Percentiles rank a stretch among this genome's conserved stretches.
These are phyloP conservation scores for Dendrobium huoshanense DNA, from an alignment of 106 monocot species.

Conservation along the genomic window DNA sequence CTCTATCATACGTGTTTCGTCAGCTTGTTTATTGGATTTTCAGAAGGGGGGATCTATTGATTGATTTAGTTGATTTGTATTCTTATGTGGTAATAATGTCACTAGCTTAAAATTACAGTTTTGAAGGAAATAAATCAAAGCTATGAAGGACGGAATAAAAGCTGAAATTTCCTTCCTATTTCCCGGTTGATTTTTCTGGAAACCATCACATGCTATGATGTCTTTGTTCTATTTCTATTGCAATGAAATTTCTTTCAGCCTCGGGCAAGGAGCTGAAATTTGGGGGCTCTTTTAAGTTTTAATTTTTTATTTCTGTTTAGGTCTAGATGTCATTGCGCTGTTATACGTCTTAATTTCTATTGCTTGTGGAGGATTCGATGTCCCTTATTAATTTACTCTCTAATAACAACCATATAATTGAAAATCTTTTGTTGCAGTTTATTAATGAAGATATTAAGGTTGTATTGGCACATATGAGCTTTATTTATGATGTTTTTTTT, in stretches of 20 bases:
- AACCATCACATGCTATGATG: background rate
- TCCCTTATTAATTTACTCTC: background rate
- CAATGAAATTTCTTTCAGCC: background rate
- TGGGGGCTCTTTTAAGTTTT: background rate
- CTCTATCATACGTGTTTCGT: background rate
- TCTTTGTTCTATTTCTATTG: background rate
- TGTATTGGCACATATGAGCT: background rate
- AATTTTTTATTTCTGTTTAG: background rate
- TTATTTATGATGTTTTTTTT: background rate
- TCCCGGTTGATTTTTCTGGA: background rate
- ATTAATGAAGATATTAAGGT: background rate
- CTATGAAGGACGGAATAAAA: background rate
- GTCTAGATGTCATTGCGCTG: background rate
- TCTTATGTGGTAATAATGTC: background rate
- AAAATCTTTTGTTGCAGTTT: background rate
- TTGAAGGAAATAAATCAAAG: background rate
- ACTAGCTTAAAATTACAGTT: background rate
- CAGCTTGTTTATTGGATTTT: background rate
- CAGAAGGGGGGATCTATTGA: background rate
- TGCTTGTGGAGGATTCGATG: background rate
- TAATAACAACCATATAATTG: background rate
- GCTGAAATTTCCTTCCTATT: background rate
- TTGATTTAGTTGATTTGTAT: background rate
- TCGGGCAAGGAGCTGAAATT: background rate
- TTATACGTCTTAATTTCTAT: background rate